Percentiles rank a stretch among this genome's conserved stretches.
Evolutionary conservation across 129 eudicot species (phyloP).

Genomic region (Arctium lappa): DNA sequence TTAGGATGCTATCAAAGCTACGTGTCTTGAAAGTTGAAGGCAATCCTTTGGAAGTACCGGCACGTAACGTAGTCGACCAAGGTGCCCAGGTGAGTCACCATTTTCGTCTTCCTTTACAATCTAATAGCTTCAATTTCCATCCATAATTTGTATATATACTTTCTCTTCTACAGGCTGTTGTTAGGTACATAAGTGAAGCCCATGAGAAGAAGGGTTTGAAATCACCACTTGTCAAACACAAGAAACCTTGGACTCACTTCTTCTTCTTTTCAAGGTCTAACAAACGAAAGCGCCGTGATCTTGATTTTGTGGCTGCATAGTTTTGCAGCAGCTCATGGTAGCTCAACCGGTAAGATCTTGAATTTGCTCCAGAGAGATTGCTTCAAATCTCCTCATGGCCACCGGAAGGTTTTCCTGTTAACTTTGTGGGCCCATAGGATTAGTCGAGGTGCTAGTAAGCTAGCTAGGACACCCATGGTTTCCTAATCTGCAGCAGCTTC

Average conservation of each 20-base stretch:
- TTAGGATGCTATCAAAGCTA: constrained; percentile 56
- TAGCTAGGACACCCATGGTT: neutral
- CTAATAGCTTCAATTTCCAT: neutral
- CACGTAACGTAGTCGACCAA: constrained; percentile 45
- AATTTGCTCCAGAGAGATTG: no score
- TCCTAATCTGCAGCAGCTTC: neutral
- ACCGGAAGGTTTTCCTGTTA: no score
- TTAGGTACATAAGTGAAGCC: constrained; percentile 66
- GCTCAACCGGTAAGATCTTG: no score
- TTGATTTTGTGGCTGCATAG: constrained; percentile 32
- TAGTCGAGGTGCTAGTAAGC: no score
- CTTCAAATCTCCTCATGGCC: no score
- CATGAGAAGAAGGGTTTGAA: constrained; percentile 56
- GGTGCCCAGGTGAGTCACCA: constrained; percentile 61
- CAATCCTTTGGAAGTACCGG: constrained; percentile 81
- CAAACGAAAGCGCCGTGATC: constrained; percentile 51
- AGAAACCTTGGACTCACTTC: constrained; percentile 67
- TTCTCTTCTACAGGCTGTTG: constrained; percentile 60
- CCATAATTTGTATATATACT: neutral
- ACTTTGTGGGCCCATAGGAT: no score
- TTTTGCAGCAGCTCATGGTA: neutral
- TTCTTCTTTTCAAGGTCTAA: constrained; percentile 52
- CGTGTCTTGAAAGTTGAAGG: constrained; percentile 69
- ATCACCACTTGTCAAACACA: constrained; percentile 59
- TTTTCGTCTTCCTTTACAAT: neutral